Base-by-base conservation (phyloP, 73 alveolate genomes). In the Paramecium caudatum region DNA sequence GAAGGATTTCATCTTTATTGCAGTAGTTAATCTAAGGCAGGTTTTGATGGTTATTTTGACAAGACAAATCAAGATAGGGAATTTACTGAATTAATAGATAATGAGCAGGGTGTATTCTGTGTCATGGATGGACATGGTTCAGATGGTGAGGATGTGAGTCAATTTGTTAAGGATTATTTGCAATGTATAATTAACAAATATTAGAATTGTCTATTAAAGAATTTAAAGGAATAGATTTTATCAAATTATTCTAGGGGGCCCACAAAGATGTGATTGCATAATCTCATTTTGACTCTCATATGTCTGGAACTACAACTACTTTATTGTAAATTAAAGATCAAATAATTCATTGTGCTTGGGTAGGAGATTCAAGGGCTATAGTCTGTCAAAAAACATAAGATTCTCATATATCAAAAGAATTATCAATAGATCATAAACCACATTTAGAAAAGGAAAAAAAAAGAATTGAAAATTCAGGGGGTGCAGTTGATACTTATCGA, bases 341-440 rank as follows among this genome's bases (percentile, higher is more conserved):
- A 27, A 45, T 23, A 17, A 43, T 74, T 10, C 10, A 27, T 74
- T 74, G 88, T 74, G 88, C 55, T 12, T 74, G 88, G 88, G 69
- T 74, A 8, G 88, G 88, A 16, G 88, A 74, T 45, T 74, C 88
- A 8, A 74, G 88, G n/a, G 88, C 88, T 16, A 45, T 74, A 0
- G 4, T 93, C 25, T 81, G 90, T 61, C 39, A 87, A 10, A 65
- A 33, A 65, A 1, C 23, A 55, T 27, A 55, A 5, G 46, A 55
- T 55, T 32, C 19, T 36, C 19, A 15, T 7, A 74, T 27, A 9
- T 21, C 65, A 39, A 74, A 25, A 6, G 91, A 82, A 15, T 19
- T 82, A 19, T 82, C 91, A 9, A 16, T 39, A 12, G 91, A 82
- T 47, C 91, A 82, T 82, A 82, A 82, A 82, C 91, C 91, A 21